Percentiles rank a stretch among this genome's conserved stretches.
Conservation (phyloP, 2,329 filamentous ascomycete species). For the Blastomyces parvus region DNA sequence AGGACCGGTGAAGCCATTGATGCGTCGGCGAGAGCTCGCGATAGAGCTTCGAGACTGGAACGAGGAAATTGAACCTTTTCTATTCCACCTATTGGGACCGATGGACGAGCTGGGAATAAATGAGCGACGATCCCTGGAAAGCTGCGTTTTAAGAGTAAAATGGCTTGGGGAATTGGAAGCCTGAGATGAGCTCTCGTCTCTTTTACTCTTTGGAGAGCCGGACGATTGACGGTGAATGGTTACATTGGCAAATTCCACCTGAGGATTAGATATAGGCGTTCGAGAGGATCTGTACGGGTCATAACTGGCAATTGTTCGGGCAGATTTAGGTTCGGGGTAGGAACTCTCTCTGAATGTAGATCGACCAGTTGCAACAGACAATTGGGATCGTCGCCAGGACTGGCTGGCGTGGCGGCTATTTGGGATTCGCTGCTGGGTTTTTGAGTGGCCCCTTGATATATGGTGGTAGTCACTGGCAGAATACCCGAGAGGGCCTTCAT, state of each 20-base stretch:
- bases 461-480: conserved; percentile 90
- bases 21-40: conserved; percentile 37
- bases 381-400: conserved; percentile 43
- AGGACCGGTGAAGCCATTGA: conserved; percentile 27
- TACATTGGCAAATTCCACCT: conserved; percentile 56
- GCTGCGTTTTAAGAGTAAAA: neutral
- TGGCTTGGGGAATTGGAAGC: neutral
- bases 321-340: conserved; percentile 37
- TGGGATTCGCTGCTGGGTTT: conserved; percentile 25
- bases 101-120: conserved; percentile 11
- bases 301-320: conserved; percentile 54
- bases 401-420: conserved; percentile 21
- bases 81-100: conserved; percentile 26
- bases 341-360: conserved; percentile 42
- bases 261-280: conserved; percentile 40
- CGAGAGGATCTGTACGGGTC: conserved; percentile 72
- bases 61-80: conserved; percentile 28
- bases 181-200: neutral
- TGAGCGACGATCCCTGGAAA: neutral
- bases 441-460: conserved; percentile 37
- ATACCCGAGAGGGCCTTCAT: conserved; percentile 61
- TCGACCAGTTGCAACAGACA: conserved; percentile 46
- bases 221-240: conserved; percentile 51
- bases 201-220: conserved; percentile 5
- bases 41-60: conserved; percentile 41